Evolutionary conservation across 345 rosid genomes (phyloP).

Genomic region (Syzygium jambos): DNA sequence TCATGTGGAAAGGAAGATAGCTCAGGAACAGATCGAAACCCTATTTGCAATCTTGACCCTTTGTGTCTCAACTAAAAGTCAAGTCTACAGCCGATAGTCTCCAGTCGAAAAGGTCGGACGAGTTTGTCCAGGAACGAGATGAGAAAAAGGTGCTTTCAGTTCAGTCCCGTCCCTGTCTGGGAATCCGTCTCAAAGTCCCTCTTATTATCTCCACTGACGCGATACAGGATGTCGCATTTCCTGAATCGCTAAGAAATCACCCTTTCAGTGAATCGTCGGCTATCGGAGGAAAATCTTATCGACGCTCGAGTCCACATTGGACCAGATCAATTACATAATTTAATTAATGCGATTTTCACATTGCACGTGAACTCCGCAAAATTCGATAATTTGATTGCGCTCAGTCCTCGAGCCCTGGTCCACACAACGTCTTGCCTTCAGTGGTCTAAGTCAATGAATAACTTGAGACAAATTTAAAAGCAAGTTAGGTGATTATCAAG

Average conservation of each 20-base stretch:
- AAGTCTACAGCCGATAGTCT: background rate
- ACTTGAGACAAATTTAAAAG: background rate
- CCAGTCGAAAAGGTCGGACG: fast-evolving
- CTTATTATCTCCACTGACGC: background rate
- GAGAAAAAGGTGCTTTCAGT: background rate
- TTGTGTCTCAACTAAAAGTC: background rate
- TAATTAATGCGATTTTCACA: fast-evolving
- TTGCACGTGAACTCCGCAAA: background rate
- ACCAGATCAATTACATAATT: background rate
- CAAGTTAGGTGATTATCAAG: background rate
- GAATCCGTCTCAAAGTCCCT: background rate
- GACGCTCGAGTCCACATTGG: background rate
- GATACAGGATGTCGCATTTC: background rate
- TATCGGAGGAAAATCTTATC: background rate
- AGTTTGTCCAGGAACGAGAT: background rate
- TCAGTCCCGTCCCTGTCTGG: background rate
- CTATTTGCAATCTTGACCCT: background rate
- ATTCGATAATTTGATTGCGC: fast-evolving
- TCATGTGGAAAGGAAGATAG: background rate
- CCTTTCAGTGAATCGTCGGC: background rate
- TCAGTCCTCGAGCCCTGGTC: background rate
- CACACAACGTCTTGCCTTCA: background rate
- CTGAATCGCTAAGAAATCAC: background rate
- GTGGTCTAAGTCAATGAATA: background rate
- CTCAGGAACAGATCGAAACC: background rate